Evolutionary conservation across 192 early-diverging fungal genomes (phyloP).

Genomic region (Cetraspora pellucida): DNA sequence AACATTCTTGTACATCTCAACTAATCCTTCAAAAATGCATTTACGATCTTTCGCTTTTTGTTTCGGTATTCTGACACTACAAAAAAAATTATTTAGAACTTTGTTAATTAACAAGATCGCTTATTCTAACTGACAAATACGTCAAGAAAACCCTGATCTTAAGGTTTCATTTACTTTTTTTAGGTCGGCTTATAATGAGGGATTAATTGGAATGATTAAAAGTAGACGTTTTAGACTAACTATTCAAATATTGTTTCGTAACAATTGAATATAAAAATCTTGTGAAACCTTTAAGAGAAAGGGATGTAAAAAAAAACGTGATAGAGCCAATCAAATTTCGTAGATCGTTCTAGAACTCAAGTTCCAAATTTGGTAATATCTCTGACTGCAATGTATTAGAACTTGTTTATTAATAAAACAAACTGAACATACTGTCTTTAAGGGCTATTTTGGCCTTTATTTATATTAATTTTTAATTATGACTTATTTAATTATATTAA

Average conservation of each 20-base stretch:
- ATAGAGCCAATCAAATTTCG: constrained; percentile 24
- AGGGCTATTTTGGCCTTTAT: no score
- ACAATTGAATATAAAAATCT: not conserved
- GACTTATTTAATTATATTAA: no score
- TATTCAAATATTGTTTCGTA: not conserved
- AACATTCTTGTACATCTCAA: not conserved
- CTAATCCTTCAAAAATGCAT: not conserved
- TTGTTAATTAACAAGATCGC: no score
- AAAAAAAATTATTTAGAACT: constrained; percentile 12
- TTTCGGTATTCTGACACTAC: constrained; percentile 23
- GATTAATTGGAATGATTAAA: constrained; percentile 20
- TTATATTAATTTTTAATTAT: no score
- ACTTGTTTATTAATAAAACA: no score
- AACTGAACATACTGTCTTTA: no score
- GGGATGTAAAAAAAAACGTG: no score
- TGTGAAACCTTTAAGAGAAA: not conserved
- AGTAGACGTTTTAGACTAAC: not conserved
- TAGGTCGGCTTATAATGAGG: not conserved
- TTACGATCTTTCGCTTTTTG: not conserved
- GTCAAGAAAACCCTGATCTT: no score
- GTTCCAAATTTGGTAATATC: constrained; percentile 7
- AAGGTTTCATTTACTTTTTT: no score
- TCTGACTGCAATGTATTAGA: no score
- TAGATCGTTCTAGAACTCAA: no score
- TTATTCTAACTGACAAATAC: not conserved